A percentile compares a stretch with the other conserved stretches of the same genome.
phyloP scores from a whole-genome alignment of 495 filamentous ascomycete genomes.

The Lepraria neglecta region DNA sequence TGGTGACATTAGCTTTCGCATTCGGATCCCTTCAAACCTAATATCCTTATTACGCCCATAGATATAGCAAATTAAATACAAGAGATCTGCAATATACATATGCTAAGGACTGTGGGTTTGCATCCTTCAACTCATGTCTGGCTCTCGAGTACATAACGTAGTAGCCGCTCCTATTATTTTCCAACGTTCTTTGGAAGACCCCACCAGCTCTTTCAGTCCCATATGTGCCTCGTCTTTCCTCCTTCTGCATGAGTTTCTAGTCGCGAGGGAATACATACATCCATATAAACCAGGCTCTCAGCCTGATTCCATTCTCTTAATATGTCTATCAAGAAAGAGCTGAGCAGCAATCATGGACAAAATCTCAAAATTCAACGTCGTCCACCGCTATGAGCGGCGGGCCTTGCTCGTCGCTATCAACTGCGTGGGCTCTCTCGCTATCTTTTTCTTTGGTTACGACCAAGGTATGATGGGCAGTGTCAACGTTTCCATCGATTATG shows the following conservation, averaged over 20 bases:
- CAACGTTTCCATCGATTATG: constrained; percentile 38
- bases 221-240: too few relatives aligned
- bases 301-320: not conserved
- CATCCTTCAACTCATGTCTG: too few relatives aligned
- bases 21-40: too few relatives aligned
- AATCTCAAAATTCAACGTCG: constrained; percentile 51
- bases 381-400: constrained; percentile 53
- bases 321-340: not conserved
- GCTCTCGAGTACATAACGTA: too few relatives aligned
- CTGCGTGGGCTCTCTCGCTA: constrained; percentile 43
- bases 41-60: too few relatives aligned
- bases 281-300: not conserved
- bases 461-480: constrained; percentile 50
- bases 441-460: constrained; percentile 53
- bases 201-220: too few relatives aligned
- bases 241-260: too few relatives aligned
- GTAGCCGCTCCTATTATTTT: too few relatives aligned
- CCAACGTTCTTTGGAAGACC: too few relatives aligned
- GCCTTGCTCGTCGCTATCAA: constrained; percentile 49
- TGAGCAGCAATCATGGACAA: constrained; percentile 21
- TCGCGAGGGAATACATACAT: not conserved
- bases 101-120: too few relatives aligned
- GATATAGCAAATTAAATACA: too few relatives aligned
- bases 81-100: not conserved
- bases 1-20: too few relatives aligned